Evolutionary conservation across 2,329 filamentous ascomycete genomes (phyloP).

Genomic region (Penicillium sp.): DNA sequence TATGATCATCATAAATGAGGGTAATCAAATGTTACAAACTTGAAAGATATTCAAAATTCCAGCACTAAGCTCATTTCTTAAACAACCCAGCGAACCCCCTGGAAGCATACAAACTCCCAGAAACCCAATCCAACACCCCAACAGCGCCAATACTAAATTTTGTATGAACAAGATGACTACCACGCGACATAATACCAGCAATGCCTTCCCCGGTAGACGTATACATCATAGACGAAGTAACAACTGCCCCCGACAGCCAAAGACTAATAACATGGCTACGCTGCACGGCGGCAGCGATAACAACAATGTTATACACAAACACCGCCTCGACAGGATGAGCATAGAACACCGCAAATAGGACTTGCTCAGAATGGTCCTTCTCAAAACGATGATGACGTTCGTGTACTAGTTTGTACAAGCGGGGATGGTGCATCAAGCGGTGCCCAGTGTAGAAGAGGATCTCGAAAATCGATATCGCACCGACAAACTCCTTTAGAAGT

Average conservation of each 20-base stretch:
- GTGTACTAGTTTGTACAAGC: not conserved
- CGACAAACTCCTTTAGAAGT: not conserved
- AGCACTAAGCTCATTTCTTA: too few relatives aligned
- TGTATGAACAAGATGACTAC: not conserved
- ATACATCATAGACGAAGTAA: not conserved
- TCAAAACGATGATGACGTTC: not conserved
- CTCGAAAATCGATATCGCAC: not conserved
- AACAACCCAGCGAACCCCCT: slow-evolving; percentile 9
- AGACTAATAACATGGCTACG: not conserved
- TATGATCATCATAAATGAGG: too few relatives aligned
- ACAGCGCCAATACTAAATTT: not conserved
- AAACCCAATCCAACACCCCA: not conserved
- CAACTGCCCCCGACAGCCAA: not conserved
- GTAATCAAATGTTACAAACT: too few relatives aligned
- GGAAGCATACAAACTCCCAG: not conserved
- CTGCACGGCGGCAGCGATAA: not conserved
- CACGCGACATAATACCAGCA: not conserved
- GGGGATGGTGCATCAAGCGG: not conserved
- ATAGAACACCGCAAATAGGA: not conserved
- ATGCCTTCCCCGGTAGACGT: not conserved
- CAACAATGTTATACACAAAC: not conserved
- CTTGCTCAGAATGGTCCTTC: not conserved
- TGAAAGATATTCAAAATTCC: too few relatives aligned
- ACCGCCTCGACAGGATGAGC: not conserved
- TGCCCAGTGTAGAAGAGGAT: not conserved